Evolutionary conservation across 257 asterid genomes (phyloP).

Genomic region (Nicotiana noctiflora): DNA sequence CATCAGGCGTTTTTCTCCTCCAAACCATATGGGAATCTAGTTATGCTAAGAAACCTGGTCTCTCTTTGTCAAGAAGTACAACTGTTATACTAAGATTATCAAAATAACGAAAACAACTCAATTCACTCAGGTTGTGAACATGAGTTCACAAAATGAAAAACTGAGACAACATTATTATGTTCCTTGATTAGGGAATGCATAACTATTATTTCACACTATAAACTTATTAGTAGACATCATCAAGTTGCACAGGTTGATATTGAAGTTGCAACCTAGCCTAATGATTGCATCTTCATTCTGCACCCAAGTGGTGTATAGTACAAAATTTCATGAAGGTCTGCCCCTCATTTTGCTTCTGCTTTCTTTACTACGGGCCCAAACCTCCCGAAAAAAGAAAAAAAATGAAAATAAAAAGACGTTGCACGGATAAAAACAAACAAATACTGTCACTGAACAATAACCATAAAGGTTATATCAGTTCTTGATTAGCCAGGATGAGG

Average conservation of each 20-base stretch:
- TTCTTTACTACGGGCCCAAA: not conserved
- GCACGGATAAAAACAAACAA: not conserved
- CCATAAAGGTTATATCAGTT: not conserved
- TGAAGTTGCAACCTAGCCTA: not conserved
- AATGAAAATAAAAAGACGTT: not conserved
- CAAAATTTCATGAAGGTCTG: not conserved
- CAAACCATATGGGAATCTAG: not conserved
- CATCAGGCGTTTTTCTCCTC: not conserved
- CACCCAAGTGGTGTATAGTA: not conserved
- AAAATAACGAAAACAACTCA: not conserved
- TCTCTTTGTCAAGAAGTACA: not conserved
- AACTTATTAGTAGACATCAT: not conserved
- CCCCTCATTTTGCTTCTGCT: not conserved
- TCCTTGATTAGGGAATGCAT: not conserved
- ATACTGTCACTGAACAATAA: not conserved
- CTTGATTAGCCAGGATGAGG: not conserved
- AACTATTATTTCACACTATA: not conserved
- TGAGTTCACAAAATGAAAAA: not conserved
- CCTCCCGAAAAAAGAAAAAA: no score
- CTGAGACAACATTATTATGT: not conserved
- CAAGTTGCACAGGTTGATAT: conserved; percentile 1
- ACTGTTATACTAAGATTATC: not conserved
- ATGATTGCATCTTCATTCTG: not conserved
- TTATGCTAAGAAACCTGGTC: not conserved
- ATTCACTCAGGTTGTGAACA: not conserved